phyloP scores from a whole-genome alignment of 2,329 filamentous ascomycete genomes.

The Diaporthe sp. region DNA sequence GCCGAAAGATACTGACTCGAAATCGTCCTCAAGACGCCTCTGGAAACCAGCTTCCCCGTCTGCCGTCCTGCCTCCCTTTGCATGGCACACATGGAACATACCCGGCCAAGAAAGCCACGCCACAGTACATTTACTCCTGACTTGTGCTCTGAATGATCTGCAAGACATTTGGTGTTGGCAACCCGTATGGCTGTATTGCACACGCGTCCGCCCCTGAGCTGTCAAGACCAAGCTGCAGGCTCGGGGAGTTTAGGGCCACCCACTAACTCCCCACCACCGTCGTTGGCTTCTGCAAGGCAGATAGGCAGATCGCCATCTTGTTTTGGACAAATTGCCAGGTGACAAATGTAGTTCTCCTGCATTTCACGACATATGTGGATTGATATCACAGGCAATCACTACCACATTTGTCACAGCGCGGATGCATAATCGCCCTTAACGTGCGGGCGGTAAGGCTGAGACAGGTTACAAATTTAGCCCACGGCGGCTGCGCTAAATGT shows the following conservation, averaged over 20 bases:
- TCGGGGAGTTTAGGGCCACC: not conserved
- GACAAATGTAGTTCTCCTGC: not conserved
- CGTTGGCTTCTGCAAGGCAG: not conserved
- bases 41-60: not conserved
- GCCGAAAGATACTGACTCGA: not conserved
- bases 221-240: not conserved
- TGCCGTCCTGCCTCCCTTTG: not conserved
- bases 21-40: not conserved
- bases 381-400: not conserved
- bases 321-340: not conserved
- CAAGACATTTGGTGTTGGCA: not conserved
- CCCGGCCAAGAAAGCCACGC: not conserved
- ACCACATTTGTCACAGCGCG: not conserved
- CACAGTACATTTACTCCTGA: not conserved
- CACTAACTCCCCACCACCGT: not conserved
- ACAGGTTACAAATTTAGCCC: conserved; percentile 1
- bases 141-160: not conserved
- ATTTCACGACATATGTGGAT: not conserved
- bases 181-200: too few relatives aligned
- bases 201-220: too few relatives aligned
- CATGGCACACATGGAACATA: not conserved
- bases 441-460: not conserved
- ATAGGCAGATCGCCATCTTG: not conserved
- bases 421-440: not conserved
- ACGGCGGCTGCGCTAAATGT: conserved; percentile 5